These are phyloP conservation scores for Exserohilum turcica DNA, from an alignment of 2,329 filamentous ascomycete genomes.

Conservation along the genomic window DNA sequence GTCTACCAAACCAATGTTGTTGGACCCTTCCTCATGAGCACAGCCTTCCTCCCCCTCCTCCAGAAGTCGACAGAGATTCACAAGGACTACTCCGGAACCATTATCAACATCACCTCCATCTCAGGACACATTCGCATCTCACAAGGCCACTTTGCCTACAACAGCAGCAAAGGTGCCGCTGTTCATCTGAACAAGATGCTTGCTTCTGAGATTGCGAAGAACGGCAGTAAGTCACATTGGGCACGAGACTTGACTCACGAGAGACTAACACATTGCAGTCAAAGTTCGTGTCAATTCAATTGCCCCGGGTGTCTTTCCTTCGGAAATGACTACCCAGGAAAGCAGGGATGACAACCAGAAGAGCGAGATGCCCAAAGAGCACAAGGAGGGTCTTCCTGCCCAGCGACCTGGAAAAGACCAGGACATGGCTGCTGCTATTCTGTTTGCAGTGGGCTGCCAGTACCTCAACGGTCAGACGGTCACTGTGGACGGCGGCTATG, in stretches of 20 bases:
- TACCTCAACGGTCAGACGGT: conserved; percentile 58
- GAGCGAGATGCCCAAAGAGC: conserved; percentile 59
- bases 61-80: conserved; percentile 50
- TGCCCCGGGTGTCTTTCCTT: conserved; percentile 62
- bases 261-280: neutral
- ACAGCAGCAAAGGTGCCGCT: conserved; percentile 56
- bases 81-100: conserved; percentile 51
- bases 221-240: conserved; percentile 51
- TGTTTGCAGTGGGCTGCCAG: conserved; percentile 59
- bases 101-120: conserved; percentile 56
- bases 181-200: conserved; percentile 63
- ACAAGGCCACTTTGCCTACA: conserved; percentile 56
- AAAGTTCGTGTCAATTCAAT: conserved; percentile 59
- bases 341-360: conserved; percentile 59
- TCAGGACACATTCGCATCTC: conserved; percentile 53
- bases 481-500: conserved; percentile 61
- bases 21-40: conserved; percentile 55
- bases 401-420: conserved; percentile 61
- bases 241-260: neutral
- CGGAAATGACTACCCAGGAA: conserved; percentile 62
- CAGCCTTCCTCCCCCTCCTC: conserved; percentile 54
- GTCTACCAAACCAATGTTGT: conserved; percentile 56
- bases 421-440: conserved; percentile 63
- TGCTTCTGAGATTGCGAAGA: conserved; percentile 58
- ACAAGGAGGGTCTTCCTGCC: conserved; percentile 58